Evolutionary conservation across 1,284 basidiomycete species (phyloP), one percentile per base, ranked within the genome.

Genomic region (Rhodofomes roseus): DNA sequence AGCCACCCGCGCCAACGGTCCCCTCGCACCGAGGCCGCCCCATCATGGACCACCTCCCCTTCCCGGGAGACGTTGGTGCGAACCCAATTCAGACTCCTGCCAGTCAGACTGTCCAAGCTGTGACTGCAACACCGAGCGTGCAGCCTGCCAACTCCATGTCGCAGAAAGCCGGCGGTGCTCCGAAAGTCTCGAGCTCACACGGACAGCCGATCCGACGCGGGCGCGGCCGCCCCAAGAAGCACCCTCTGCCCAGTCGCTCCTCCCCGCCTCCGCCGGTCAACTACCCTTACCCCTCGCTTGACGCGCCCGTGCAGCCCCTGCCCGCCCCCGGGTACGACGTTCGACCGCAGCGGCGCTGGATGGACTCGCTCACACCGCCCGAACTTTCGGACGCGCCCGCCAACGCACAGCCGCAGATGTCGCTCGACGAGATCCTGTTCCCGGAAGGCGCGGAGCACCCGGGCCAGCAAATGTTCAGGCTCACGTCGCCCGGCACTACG

Each of bases 391-490:
- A 22, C 51, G 39, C 53, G 46, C 5, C 31, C 56, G 4, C 52
- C 37, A n/a, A 43, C 20, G 39, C 48, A 9, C 40, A 54, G 43
- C 55, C 55, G 34, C 58, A 41, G 36, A 34, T 60, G 40, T 60
- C 59, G 40, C 59, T 59, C 52, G 55, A 44, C 58, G 50, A 56
- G 55, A 22, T 60, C 50, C 36, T 61, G 60, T 18, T 60, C 41
- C 56, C 44, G 29, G 58, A 48, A 27, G 56, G 55, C 43, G 63
- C 60, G 54, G 57, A 52, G 50, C 62, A 43, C 41, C 62, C 66
- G 16, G 68, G 68, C 5, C 68, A 71, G 57, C 65, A 67, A 18
- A 64, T 70, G 48, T 70, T 71, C 66, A 65, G 65, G 63, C 63
- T 70, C 20, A 61, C 64, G 57, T 43, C 54, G 25, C 46, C 60